These are phyloP conservation scores for Canavalia ensiformis DNA, from an alignment of 306 rosid species.

Conservation along the genomic window DNA sequence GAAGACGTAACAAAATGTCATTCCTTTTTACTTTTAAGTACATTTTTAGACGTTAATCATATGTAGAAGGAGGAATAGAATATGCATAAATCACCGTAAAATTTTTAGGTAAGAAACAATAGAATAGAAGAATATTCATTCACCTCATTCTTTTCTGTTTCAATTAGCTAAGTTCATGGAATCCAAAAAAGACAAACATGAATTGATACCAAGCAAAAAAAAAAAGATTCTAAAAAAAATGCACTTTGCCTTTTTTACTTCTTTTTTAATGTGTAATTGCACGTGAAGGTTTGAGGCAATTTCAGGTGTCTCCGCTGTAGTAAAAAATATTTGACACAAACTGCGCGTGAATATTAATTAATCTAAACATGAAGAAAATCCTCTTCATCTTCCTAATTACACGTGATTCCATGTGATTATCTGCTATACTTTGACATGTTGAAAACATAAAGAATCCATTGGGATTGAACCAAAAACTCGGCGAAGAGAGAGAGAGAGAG, in stretches of 20 bases:
- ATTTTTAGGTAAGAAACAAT: background rate
- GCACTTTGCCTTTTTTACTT: background rate
- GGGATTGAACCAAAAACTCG: background rate
- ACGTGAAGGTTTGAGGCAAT: conserved; percentile 42
- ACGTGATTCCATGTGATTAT: conserved; percentile 50
- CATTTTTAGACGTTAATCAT: too few relatives aligned
- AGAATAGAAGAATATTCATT: background rate
- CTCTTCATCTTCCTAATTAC: conserved; percentile 1
- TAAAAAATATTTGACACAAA: background rate
- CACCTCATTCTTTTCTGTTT: background rate
- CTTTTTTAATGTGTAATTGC: background rate
- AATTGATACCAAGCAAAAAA: background rate
- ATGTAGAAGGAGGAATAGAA: background rate
- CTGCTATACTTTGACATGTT: background rate
- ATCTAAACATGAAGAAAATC: conserved; percentile 11
- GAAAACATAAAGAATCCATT: conserved; percentile 6
- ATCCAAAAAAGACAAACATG: background rate
- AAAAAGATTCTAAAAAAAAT: background rate
- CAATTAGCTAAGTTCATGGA: background rate
- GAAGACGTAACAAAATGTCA: too few relatives aligned
- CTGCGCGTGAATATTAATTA: conserved; percentile 28
- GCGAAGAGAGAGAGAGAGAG: background rate
- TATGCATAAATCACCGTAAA: conserved; percentile 8
- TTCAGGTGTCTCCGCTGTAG: background rate
- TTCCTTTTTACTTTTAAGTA: too few relatives aligned